Evolutionary conservation across 202 grass and related monocot species (phyloP).

Genomic region (Panicum virgatum): DNA sequence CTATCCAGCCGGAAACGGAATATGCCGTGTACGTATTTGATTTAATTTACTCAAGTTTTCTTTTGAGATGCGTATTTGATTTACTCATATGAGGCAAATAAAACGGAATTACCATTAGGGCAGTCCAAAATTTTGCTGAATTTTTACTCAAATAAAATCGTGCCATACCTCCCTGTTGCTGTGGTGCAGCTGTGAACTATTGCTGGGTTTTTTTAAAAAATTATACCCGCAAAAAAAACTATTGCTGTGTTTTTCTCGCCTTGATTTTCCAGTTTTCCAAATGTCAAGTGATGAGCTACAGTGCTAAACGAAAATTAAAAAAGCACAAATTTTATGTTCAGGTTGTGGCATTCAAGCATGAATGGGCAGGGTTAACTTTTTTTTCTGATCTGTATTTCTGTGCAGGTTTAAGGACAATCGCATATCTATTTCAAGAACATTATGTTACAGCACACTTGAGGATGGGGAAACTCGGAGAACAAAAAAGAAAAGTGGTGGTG

Average conservation of each 20-base stretch:
- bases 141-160: background rate
- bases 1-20: background rate
- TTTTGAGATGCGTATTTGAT: background rate
- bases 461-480: conserved; percentile 1
- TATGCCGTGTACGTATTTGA: background rate
- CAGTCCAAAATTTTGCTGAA: background rate
- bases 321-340: background rate
- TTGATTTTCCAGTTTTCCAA: background rate
- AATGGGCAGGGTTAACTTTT: background rate
- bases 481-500: background rate
- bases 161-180: background rate
- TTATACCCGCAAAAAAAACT: no score
- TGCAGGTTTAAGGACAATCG: conserved; percentile 42
- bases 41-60: background rate
- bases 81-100: background rate
- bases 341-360: background rate
- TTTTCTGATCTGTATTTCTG: conserved; percentile 38
- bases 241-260: no score
- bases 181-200: background rate
- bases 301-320: background rate
- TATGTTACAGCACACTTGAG: conserved; percentile 52
- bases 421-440: conserved; percentile 47
- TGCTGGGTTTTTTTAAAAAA: background rate
- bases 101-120: background rate
- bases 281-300: background rate